Evolutionary conservation across 768 basidiomycete species (phyloP).

Genomic region (Lactarius vividus): DNA sequence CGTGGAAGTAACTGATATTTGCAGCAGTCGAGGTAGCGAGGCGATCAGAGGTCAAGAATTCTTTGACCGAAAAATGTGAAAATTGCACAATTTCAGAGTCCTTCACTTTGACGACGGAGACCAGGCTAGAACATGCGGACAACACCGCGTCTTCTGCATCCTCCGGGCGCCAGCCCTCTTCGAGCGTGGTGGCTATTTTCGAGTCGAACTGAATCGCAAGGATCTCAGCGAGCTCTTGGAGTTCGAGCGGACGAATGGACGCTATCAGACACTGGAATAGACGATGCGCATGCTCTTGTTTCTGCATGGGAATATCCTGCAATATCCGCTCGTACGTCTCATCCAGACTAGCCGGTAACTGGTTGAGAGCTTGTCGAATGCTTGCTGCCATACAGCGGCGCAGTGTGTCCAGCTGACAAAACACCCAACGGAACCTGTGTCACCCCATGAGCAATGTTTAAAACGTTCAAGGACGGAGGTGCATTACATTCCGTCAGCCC

Average conservation of each 20-base stretch:
- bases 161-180: background rate
- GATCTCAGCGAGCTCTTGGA: constrained; percentile 4
- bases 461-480: background rate
- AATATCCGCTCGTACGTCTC: constrained; percentile 1
- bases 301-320: background rate
- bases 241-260: background rate
- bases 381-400: background rate
- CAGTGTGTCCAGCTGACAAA: background rate
- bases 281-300: background rate
- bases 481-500: constrained; percentile 7
- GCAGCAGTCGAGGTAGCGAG: background rate
- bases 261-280: constrained; percentile 1
- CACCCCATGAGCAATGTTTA: background rate
- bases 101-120: background rate
- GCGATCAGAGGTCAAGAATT: constrained; percentile 9
- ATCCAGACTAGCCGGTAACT: background rate
- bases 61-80: constrained; percentile 5
- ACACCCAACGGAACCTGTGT: constrained; percentile 8
- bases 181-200: background rate
- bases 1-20: background rate
- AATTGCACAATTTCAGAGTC: background rate
- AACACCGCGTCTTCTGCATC: constrained; percentile 4
- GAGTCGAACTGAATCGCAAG: background rate
- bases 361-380: background rate
- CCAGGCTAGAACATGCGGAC: background rate